Percentiles rank a stretch among this genome's conserved stretches.
Evolutionary conservation across 352 stramenopile species (phyloP).

Genomic region (Phytophthora hybrid): DNA sequence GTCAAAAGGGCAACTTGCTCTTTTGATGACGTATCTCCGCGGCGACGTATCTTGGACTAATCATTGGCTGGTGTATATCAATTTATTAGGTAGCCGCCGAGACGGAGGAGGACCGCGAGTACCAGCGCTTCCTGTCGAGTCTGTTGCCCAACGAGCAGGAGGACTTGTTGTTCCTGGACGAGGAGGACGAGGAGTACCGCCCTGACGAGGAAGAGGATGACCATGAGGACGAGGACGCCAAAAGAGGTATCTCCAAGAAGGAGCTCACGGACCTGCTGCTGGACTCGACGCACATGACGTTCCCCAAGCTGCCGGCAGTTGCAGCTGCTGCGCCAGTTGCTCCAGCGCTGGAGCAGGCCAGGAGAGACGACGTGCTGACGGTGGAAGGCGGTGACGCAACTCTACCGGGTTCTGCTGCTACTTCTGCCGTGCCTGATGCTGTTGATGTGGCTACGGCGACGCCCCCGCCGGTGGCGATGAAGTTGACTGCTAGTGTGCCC

Average conservation of each 20-base stretch:
- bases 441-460: background rate
- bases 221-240: conserved; percentile 65
- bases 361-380: conserved; percentile 3
- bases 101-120: conserved; percentile 67
- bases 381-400: background rate
- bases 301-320: conserved; percentile 37
- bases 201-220: conserved; percentile 80
- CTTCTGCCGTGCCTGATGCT: conserved; percentile 2
- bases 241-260: conserved; percentile 74
- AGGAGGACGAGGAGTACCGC: conserved; percentile 87
- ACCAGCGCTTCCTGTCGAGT: conserved; percentile 86
- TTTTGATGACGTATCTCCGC: conserved; percentile 12
- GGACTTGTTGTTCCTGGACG: conserved; percentile 84
- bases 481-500: conserved; percentile 4
- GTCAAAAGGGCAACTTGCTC: background rate
- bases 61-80: conserved; percentile 20
- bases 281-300: conserved; percentile 78
- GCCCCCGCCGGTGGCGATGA: conserved; percentile 13
- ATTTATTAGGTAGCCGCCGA: conserved; percentile 23
- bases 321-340: conserved; percentile 1
- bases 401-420: background rate
- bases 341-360: conserved; percentile 7
- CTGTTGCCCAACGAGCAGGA: conserved; percentile 77
- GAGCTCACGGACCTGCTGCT: conserved; percentile 84
- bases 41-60: background rate